phyloP scores from a whole-genome alignment of 176 grass and related monocot genomes.

The Avena eriantha region DNA sequence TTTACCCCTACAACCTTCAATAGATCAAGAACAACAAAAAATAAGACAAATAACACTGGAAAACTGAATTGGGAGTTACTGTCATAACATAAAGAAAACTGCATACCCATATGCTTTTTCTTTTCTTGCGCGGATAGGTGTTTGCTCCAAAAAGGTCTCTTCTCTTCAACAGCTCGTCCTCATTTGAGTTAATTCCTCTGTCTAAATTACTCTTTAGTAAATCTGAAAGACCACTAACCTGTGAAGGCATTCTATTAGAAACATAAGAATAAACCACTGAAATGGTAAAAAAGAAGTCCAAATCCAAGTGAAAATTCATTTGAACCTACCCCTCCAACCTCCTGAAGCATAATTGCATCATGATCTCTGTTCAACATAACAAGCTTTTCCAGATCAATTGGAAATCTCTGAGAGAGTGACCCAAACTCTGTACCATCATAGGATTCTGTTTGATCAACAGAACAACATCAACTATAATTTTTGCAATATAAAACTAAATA shows the following conservation, averaged over 20 bases:
- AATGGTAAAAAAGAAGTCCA: neutral
- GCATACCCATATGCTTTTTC: slow-evolving; percentile 41
- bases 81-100: neutral
- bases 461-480: slow-evolving; percentile 7
- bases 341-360: slow-evolving; percentile 18
- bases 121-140: slow-evolving; percentile 62
- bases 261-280: neutral
- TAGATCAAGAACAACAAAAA: slow-evolving; percentile 5
- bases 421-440: neutral
- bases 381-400: slow-evolving; percentile 40
- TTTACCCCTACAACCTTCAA: neutral
- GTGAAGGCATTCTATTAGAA: slow-evolving; percentile 3
- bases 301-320: slow-evolving; percentile 8
- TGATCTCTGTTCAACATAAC: slow-evolving; percentile 24
- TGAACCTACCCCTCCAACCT: slow-evolving; percentile 38
- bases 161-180: slow-evolving; percentile 41
- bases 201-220: slow-evolving; percentile 58
- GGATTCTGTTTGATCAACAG: neutral
- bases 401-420: slow-evolving; percentile 21
- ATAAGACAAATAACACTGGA: neutral
- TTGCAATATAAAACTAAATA: neutral
- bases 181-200: slow-evolving; percentile 45
- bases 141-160: slow-evolving; percentile 51
- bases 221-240: slow-evolving; percentile 52
- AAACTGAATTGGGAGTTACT: neutral